phyloP scores from a whole-genome alignment of 176 grass and related monocot genomes.

The Saccharum spontaneum region DNA sequence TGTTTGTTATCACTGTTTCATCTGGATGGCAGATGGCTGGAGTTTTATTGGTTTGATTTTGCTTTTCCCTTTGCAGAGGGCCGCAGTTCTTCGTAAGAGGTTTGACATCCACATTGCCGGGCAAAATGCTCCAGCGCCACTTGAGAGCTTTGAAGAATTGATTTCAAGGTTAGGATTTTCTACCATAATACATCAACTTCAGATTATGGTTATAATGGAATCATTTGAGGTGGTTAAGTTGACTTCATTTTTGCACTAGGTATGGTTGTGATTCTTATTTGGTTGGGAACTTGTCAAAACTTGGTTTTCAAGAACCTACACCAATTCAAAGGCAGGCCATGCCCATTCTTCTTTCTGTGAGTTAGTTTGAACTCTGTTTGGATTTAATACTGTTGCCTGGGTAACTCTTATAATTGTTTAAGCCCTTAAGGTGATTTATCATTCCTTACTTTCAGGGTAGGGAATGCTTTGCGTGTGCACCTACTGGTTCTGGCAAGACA shows the following conservation, averaged over 20 bases:
- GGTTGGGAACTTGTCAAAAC: slow-evolving; percentile 57
- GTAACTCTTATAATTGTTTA: neutral
- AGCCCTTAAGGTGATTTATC: neutral
- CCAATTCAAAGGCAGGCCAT: slow-evolving; percentile 97
- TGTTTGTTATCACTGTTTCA: neutral
- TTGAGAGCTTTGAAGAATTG: slow-evolving; percentile 78
- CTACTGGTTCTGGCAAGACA: slow-evolving; percentile 98
- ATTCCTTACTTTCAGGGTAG: slow-evolving; percentile 60
- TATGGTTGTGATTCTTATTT: slow-evolving; percentile 78
- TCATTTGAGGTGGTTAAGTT: neutral
- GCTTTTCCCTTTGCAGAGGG: slow-evolving; percentile 45
- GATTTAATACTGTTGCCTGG: neutral
- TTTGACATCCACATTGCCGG: slow-evolving; percentile 85
- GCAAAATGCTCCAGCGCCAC: slow-evolving; percentile 70
- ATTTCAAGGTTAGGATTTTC: slow-evolving; percentile 63
- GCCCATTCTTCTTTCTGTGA: slow-evolving; percentile 81
- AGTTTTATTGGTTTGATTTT: neutral
- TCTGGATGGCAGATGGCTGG: neutral
- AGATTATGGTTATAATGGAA: slow-evolving; percentile 2
- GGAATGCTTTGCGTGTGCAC: slow-evolving; percentile 97
- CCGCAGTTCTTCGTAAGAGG: slow-evolving; percentile 70
- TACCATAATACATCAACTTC: neutral
- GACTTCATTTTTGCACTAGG: slow-evolving; percentile 44
- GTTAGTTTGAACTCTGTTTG: slow-evolving; percentile 32
- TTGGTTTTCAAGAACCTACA: slow-evolving; percentile 87